These are phyloP conservation scores for Phaeosphaeria sp. DNA, from an alignment of 2,329 filamentous ascomycete species.

Conservation along the genomic window DNA sequence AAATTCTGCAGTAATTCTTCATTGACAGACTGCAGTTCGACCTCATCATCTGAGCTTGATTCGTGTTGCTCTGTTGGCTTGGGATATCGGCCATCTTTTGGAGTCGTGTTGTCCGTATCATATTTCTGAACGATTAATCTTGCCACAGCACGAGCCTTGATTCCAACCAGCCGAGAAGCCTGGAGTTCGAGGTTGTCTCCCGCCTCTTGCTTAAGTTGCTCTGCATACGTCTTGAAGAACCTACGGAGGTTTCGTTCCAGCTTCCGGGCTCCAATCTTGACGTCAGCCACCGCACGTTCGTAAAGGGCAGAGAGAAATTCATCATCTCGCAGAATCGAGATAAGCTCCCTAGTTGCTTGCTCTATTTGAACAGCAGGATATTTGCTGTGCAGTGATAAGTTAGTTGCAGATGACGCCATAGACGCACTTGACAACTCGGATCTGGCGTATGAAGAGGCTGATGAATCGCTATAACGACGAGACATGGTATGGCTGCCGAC, in stretches of 20 bases:
- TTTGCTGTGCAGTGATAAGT: conserved; percentile 10
- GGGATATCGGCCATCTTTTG: not conserved
- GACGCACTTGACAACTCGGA: conserved; percentile 11
- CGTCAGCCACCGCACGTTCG: conserved; percentile 3
- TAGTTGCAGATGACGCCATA: conserved; percentile 12
- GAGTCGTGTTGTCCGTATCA: not conserved
- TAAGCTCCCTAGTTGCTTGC: conserved; percentile 12
- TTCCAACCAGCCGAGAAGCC: not conserved
- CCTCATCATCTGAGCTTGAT: not conserved
- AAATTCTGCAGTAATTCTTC: not conserved
- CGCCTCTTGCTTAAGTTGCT: conserved; percentile 9
- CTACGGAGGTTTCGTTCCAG: conserved; percentile 11
- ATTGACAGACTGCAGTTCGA: not conserved
- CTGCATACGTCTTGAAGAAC: conserved; percentile 12
- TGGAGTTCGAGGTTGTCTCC: conserved; percentile 10
- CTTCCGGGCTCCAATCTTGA: conserved; percentile 10
- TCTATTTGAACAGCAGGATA: conserved; percentile 12
- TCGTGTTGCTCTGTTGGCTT: not conserved
- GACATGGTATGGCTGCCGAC: not conserved
- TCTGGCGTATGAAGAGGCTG: conserved; percentile 4
- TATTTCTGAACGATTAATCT: not conserved
- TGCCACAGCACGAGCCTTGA: conserved; percentile 1
- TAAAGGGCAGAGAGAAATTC: conserved; percentile 6
- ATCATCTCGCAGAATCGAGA: conserved; percentile 9
- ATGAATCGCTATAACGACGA: too few species aligned